phyloP scores from a whole-genome alignment of 345 rosid species.

The Eutrema japonicum region DNA sequence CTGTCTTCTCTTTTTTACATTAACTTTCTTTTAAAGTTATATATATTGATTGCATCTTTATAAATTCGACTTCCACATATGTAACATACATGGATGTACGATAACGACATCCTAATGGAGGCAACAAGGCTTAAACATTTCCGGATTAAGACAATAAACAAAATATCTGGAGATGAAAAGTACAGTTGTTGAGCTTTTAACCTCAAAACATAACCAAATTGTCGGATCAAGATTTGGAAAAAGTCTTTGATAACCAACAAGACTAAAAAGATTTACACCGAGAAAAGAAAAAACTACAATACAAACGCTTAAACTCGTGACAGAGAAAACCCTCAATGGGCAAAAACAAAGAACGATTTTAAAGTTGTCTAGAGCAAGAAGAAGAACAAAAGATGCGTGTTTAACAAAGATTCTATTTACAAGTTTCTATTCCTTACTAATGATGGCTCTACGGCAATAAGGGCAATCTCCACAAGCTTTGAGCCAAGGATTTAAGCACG shows the following conservation, averaged over 20 bases:
- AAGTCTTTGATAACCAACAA: slow-evolving; percentile 13
- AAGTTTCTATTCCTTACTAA: slow-evolving; percentile 21
- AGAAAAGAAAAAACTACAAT: too few relatives aligned
- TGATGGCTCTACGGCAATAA: slow-evolving; percentile 72
- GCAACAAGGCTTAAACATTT: neutral
- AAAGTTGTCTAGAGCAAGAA: slow-evolving; percentile 1
- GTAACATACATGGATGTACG: neutral
- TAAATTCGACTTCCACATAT: neutral
- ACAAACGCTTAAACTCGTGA: slow-evolving; percentile 20
- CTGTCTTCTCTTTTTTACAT: slow-evolving; percentile 20
- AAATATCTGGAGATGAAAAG: neutral
- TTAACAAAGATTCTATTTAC: slow-evolving; percentile 31
- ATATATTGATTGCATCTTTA: slow-evolving; percentile 31
- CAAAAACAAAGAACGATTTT: slow-evolving; percentile 21
- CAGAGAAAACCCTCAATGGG: slow-evolving; percentile 10
- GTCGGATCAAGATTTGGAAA: slow-evolving; percentile 14
- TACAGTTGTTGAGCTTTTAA: slow-evolving; percentile 7
- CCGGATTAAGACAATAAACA: neutral
- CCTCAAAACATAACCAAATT: slow-evolving; percentile 7
- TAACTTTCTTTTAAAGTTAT: slow-evolving; percentile 33
- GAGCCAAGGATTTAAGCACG: slow-evolving; percentile 90
- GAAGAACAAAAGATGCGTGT: slow-evolving; percentile 8
- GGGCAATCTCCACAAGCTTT: slow-evolving; percentile 92
- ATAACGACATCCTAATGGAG: slow-evolving; percentile 10
- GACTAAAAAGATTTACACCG: too few relatives aligned